Evolutionary conservation across 129 eudicot species (phyloP).

Genomic region (Arctium lappa): DNA sequence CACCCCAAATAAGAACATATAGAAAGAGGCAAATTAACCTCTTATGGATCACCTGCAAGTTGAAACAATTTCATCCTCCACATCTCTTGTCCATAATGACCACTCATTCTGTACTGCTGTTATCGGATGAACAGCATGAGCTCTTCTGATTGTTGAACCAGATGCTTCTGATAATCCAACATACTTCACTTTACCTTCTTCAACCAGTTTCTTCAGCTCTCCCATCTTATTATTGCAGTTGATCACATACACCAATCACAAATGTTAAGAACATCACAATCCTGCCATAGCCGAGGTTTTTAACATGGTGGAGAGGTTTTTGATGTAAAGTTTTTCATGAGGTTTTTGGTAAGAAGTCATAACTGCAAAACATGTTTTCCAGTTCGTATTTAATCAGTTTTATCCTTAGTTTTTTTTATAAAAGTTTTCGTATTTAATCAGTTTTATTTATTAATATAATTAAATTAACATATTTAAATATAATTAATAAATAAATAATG

Average conservation of each 20-base stretch:
- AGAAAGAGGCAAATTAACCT: not conserved
- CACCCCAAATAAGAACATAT: not conserved
- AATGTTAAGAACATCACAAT: not conserved
- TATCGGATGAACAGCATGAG: constrained; percentile 76
- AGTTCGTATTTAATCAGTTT: too few species aligned
- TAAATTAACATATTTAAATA: too few species aligned
- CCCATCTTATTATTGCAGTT: constrained; percentile 36
- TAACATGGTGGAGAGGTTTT: too few species aligned
- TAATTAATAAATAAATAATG: too few species aligned
- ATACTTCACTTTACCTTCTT: constrained; percentile 70
- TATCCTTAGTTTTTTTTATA: too few species aligned
- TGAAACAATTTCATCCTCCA: constrained; percentile 53
- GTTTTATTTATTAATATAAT: too few species aligned
- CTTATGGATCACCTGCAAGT: constrained; percentile 49
- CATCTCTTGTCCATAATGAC: constrained; percentile 71
- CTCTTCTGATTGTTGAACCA: constrained; percentile 67
- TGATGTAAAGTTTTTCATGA: too few species aligned
- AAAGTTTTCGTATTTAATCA: too few species aligned
- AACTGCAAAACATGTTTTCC: too few species aligned
- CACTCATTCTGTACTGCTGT: constrained; percentile 66
- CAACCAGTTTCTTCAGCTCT: constrained; percentile 63
- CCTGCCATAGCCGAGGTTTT: too few species aligned
- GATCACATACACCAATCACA: not conserved
- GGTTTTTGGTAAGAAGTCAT: too few species aligned
- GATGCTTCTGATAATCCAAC: constrained; percentile 75